Evolutionary conservation across 2,329 filamentous ascomycete genomes (phyloP), one percentile per base, ranked within the genome.

Genomic region (Pseudogymnoascus destructans): DNA sequence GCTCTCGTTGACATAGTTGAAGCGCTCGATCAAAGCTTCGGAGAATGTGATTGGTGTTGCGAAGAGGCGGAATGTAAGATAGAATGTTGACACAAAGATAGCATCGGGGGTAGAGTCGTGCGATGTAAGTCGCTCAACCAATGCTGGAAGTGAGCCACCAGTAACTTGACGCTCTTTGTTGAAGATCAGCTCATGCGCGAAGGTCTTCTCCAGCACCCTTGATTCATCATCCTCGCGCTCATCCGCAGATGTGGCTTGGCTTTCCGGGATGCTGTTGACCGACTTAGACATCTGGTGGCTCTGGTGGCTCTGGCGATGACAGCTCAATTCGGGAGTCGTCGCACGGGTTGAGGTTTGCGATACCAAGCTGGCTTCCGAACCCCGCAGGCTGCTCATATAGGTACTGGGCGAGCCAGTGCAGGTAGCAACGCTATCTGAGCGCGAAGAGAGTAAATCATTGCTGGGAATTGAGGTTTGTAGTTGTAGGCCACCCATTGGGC

Each of bases 101-200:
- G 88, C 83, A 68, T 97, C 92, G 0, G 93, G 93, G 0, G 92
- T 95, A 0, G 89, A 87, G 69, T 96, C 89, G 69, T 95, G 90
- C 0, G 88, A 89, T 0, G 93, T 97, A 40, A 98, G 80, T 62
- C 90, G 85, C 74, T 98, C 93, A n/a, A 98, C 86, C 25, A 98
- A 75, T 1, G 93, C 93, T 4, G 87, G 83, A 10, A 98, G 78
- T 2, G 90, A 95, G 11, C 93, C 93, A 52, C 93, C 93, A 40
- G 88, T 88, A n/a, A 98, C 85, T 62, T 95, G 87, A 1, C 92
- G 91, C 64, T 97, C 92, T 70, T 95, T 95, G 74, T 95, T 96
- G 70, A 88, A 86, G 67, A 95, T 84, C 54, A 98, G 78, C 69
- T 98, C 92, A 67, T 96, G 88, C 0, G 89, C 89, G 67, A 82